Conservation (phyloP, 345 rosid genomes). For the Mallotus nudiflorus region DNA sequence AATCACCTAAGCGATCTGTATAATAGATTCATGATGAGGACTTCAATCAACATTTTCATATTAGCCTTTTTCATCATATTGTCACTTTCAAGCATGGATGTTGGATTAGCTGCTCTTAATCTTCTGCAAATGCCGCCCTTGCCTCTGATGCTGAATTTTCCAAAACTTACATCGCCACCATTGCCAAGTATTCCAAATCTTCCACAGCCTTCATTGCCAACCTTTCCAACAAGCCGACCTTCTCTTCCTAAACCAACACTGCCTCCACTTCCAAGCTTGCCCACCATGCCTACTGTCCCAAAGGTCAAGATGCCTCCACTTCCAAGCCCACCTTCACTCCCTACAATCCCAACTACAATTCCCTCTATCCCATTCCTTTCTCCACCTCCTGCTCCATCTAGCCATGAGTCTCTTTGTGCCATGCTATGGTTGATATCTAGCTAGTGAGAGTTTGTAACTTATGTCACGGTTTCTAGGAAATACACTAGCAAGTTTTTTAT, state of each 20-base stretch:
- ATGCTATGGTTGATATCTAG: neutral
- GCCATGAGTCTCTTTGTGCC: neutral
- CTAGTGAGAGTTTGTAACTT: neutral
- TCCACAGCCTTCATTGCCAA: too few relatives aligned
- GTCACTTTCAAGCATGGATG: too few relatives aligned
- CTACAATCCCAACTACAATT: constrained; percentile 6
- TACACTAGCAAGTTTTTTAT: too few relatives aligned
- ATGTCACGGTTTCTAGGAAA: neutral
- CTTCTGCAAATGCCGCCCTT: too few relatives aligned
- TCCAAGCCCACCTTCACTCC: too few relatives aligned
- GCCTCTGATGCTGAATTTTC: neutral
- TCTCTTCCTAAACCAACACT: neutral
- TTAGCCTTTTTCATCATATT: too few relatives aligned
- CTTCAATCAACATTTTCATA: too few relatives aligned
- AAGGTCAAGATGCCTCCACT: too few relatives aligned
- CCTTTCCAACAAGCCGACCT: neutral
- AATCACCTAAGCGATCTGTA: too few relatives aligned
- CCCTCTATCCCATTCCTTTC: constrained; percentile 10
- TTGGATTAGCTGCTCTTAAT: too few relatives aligned
- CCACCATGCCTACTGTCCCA: constrained; percentile 2
- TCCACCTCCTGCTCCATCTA: neutral
- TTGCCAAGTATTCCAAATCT: neutral
- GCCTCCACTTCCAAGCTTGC: constrained; percentile 4
- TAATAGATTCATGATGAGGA: too few relatives aligned
- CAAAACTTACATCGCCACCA: neutral